Evolutionary conservation across 306 rosid species (phyloP).

Genomic region (Canavalia ensiformis): DNA sequence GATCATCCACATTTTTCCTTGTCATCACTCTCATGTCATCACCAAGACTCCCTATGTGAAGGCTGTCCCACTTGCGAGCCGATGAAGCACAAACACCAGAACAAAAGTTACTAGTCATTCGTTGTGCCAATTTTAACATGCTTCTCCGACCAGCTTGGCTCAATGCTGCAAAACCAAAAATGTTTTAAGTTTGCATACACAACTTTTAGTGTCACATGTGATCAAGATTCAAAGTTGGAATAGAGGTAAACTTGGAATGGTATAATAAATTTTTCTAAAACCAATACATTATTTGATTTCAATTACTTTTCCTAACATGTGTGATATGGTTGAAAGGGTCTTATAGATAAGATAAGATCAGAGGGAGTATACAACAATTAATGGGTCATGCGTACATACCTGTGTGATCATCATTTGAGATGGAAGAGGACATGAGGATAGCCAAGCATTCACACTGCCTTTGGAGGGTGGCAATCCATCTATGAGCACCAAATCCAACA

Average conservation of each 20-base stretch:
- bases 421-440: conserved; percentile 68
- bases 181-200: neutral
- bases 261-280: too few relatives aligned
- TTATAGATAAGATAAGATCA: too few relatives aligned
- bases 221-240: neutral
- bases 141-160: conserved; percentile 71
- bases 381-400: conserved; percentile 20
- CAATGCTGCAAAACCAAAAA: conserved; percentile 56
- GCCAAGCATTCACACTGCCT: conserved; percentile 88
- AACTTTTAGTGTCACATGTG: conserved; percentile 1
- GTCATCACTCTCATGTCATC: conserved; percentile 87
- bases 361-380: neutral
- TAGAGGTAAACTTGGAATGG: too few relatives aligned
- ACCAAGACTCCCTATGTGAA: conserved; percentile 62
- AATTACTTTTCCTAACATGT: too few relatives aligned
- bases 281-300: too few relatives aligned
- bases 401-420: conserved; percentile 64
- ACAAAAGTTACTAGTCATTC: conserved; percentile 86
- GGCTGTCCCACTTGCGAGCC: conserved; percentile 76
- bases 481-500: conserved; percentile 84
- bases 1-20: conserved; percentile 72
- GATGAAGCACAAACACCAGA: conserved; percentile 80
- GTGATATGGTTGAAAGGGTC: too few relatives aligned
- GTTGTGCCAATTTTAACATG: conserved; percentile 88
- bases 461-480: conserved; percentile 94